Base-by-base conservation (phyloP, 2,329 filamentous ascomycete species). In the Trichoderma sp. region DNA sequence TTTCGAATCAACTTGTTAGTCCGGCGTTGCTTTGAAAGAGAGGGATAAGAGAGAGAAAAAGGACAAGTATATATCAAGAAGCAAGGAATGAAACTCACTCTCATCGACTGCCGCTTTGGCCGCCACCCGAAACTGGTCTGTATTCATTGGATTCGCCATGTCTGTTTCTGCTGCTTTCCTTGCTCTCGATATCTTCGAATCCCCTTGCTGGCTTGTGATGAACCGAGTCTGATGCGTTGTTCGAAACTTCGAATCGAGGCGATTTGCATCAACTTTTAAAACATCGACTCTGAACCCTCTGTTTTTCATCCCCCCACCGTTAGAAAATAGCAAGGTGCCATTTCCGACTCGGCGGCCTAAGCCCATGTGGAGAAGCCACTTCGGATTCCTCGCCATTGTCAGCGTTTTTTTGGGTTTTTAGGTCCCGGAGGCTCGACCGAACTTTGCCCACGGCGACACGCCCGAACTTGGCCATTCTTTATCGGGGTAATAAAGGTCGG, bases 91-190 rank as follows among this genome's bases (percentile, higher is more conserved):
- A 68, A 12, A 84, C 90, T 79, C 82, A 94, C 93, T 97, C 72
- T 97, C 92, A 75, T 97, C 92, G 78, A 97, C 90, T 73, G 92
- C 91, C 71, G 90, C 88, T 74, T 93, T 88, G 58, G 93, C 94
- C 74, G 93, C 93, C 73, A 89, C 84, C 74, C 90, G 88, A 81
- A 97, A 98, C 77, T 95, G 88, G 70, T 91, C 84, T 32, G 91
- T 90, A 78, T 97, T 90, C 95, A 97, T 97, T 34, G 68, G 57
- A 39, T 63, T 32, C 15, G 63, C 43, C 43, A 72, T 68, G 28
- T 34, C 34, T 63, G n/a, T 58, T n/a, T 55, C 47, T 58, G 34
- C n/a, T 64, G 30, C 58, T 50, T n/a, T 53, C 32, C 47, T 26
- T n/a, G 63, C 17, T 1, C 7, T 66, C 23, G 47, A 15, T 39